Evolutionary conservation across 345 rosid genomes (phyloP), one percentile per base, ranked within the genome.

Genomic region (Luvunga scandens): DNA sequence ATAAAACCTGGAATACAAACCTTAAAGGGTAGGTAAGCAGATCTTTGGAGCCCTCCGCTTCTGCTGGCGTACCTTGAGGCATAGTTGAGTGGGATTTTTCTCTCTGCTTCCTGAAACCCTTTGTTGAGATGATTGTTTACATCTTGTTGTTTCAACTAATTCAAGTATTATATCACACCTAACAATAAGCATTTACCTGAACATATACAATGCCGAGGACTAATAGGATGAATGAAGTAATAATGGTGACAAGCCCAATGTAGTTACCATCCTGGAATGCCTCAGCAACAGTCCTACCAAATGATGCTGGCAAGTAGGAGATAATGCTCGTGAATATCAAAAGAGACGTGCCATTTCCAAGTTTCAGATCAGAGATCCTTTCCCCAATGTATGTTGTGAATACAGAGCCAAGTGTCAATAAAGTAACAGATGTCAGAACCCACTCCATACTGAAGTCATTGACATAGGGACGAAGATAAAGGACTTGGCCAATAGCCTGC

Each of bases 11-110:
- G 38, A 80, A 82, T 38, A 69, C 81, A 79, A 21, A 91, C 99
- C 92, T 96, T 96, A 75, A 96, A 96, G 53, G 99, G 99, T 59
- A 96, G 84, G 85, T 96, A 96, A 65, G 99, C 98, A 76, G 98
- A 92, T 82, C 90, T 90, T 84, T 94, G 89, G 77, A 88, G 98
- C 77, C 98, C 97, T 2, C 92, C 93, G 19, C 92, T 86, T 82
- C 85, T 89, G 85, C 96, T 92, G 62, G 85, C 82, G 78, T 92
- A 96, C 86, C 99, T 90, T 10, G 99, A 96, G 48, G 99, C 98
- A 88, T 96, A 96, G 79, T 96, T 96, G 67, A 94, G 87, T 5
- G 99, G 98, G 78, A 96, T 96, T 81, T 96, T 96, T 85, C 99
- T 92, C 92, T 96, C 99, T 64, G 99, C 99, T 89, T 96, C 99